Conservation (phyloP, 805 yeast species). For the Wickerhamomyces queroliae region DNA sequence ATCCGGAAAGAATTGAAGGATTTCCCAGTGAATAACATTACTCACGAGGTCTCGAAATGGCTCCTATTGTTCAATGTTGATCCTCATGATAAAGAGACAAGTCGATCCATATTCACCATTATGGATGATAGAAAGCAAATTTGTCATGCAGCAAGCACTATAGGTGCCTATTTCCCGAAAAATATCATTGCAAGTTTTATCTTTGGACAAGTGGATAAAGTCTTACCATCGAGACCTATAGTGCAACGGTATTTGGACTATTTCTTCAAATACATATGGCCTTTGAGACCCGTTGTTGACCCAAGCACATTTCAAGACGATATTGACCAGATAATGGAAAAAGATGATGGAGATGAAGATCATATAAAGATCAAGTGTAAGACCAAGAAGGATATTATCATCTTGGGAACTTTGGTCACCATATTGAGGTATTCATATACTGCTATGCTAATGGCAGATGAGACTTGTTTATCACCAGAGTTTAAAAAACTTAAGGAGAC, state of each 20-base stretch:
- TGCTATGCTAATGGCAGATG: slow-evolving; percentile 22
- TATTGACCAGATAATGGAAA: slow-evolving; percentile 28
- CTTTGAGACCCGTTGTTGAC: slow-evolving; percentile 40
- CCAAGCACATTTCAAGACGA: slow-evolving; percentile 25
- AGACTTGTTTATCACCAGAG: slow-evolving; percentile 14
- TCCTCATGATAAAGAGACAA: slow-evolving; percentile 6
- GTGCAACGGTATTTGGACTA: slow-evolving; percentile 33
- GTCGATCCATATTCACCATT: slow-evolving; percentile 4
- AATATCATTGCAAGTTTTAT: slow-evolving; percentile 23
- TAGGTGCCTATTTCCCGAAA: slow-evolving; percentile 2
- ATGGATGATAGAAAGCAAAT: slow-evolving; percentile 5
- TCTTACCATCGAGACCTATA: slow-evolving; percentile 31
- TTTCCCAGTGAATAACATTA: slow-evolving; percentile 6
- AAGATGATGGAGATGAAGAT: slow-evolving; percentile 26
- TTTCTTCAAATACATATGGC: slow-evolving; percentile 37
- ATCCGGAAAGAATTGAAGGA: slow-evolving; percentile 3
- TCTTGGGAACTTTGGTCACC: slow-evolving; percentile 32
- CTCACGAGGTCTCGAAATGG: slow-evolving; percentile 17
- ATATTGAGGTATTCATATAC: slow-evolving; percentile 35
- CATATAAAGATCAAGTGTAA: slow-evolving; percentile 24
- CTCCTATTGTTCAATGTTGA: slow-evolving; percentile 7
- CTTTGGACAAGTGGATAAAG: slow-evolving; percentile 23
- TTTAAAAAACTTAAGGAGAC: slow-evolving; percentile 21
- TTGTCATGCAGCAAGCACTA: slow-evolving; percentile 4
- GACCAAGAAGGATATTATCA: slow-evolving; percentile 32